Base-by-base conservation (phyloP, 2,329 filamentous ascomycete species). In the Cladophialophora carrionii region DNA sequence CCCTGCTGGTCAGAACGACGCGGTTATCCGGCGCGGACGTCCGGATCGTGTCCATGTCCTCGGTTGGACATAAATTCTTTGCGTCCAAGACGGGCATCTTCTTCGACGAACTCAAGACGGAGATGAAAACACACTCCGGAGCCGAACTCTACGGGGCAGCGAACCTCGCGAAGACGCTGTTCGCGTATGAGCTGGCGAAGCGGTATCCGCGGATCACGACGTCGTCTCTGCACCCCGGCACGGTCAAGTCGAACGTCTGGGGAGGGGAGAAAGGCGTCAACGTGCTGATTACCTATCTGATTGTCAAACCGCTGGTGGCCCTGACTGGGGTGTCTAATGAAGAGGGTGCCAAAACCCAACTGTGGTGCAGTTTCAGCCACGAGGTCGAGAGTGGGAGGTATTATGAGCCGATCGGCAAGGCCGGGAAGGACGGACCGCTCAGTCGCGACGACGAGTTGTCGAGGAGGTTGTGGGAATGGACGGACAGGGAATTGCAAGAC, bases 101-200 rank as follows among this genome's bases (percentile, higher is more conserved):
- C 17, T 70, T 72, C 46, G 63, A 65, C 14, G 57, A 69, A n/a
- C 37, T 70, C 1, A 71, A 68, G 46, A 68, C 65, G 1, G 24
- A 24, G 66, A 71, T 12, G 76, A 76, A n/a, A 75, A 80, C 37
- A 61, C 75, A 3, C 77, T 75, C 56, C 74, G 77, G 58, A 74
- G 75, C 57, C 2, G 75, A 76, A 1, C 77, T 73, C 69, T 66
- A 63, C 3, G 78, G 81, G 29, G 84, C 84, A 71, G 81, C 80
- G 4, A 76, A 84, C 66, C 75, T 84, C 7, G 80, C 81, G 2
- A 83, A 83, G 54, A 73, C 84, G 8, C 76, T 84, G 0, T 83
- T 78, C 68, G 74, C 79, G 0, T 71, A 74, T 8, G 74, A 79
- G 46, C 73, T 83, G 3, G 79, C 80, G 0, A 64, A 72, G 17